Base-by-base conservation (phyloP, 805 yeast species). In the Candida easanensis region DNA sequence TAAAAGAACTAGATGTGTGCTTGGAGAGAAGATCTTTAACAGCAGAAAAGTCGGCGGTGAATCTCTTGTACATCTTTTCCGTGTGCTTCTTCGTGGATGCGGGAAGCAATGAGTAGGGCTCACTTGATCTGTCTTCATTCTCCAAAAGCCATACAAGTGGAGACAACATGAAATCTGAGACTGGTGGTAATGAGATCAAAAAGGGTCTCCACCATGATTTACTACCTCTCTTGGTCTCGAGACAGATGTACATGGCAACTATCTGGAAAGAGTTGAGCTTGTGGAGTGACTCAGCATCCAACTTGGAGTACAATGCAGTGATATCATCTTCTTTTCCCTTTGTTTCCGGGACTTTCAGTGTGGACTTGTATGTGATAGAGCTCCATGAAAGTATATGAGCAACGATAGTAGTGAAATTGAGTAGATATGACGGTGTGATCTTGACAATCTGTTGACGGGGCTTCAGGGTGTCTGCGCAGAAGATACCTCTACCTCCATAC, bases 191-290 rank as follows among this genome's bases (percentile, higher is more conserved):
- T 50, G 79, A 74, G 26, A 73, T 71, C 10, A 87, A 60, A 58
- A 87, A 87, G 0, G 88, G 87, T 33, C 60, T 57, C 95, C 95
- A 88, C 55, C 70, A 80, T 1, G 84, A 77, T 3, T 48, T 48
- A 1, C 43, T 33, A 1, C 57, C 61, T 38, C 82, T 58, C 28
- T 54, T 55, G 2, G 42, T 50, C 50, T 80, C 86, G 14, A 76
- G 54, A 4, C 67, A 60, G 3, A 80, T 41, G 51, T 69, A 84
- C 42, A 83, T 52, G 0, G 78, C 53, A 6, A 82, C 51, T 30
- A 84, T 55, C 60, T 84, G 90, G 56, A 82, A 79, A 2, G 89
- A 80, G 2, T 77, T 63, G 33, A 84, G 53, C 13, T 54, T 48
- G 10, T 69, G 42, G 8, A 83, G 46, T n/a, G 66, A 63, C 0